Evolutionary conservation across 345 rosid genomes (phyloP), one percentile per base, ranked within the genome.

Genomic region (Melastoma malabathricum): DNA sequence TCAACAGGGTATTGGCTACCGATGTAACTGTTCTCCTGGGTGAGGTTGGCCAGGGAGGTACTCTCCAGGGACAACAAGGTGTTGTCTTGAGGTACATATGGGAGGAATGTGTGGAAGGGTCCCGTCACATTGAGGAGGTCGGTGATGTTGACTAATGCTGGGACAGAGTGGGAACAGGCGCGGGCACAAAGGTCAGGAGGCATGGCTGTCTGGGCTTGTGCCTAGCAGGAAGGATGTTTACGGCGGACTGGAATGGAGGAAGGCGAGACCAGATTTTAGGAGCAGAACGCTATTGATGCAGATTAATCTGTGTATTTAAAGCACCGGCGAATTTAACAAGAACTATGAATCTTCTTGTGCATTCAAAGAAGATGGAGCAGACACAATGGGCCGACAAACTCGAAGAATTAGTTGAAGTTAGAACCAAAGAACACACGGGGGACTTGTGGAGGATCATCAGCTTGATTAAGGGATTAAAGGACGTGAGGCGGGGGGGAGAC

Each of bases 71-170:
- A n/a, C n/a, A n/a, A n/a, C n/a, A n/a, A 83, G 63, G 77, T 77
- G 82, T 90, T 90, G 58, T 89, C 98, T 69, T 79, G 95, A 22
- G 25, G 81, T 63, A 74, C 64, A n/a, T n/a, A n/a, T 90, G 96
- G 73, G 5, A 86, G 92, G 76, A 90, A 84, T 6, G 82, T 84
- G 48, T 72, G 68, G 75, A 71, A 90, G 0, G 96, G 92, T 46
- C 98, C 98, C 0, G 94, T 96, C 16, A 84, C 92, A 0, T 81
- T 64, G 50, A 90, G 81, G n/a, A 90, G 75, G 46, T 65, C 57
- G 0, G 93, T 82, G 63, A 86, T 84, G 68, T 86, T 84, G 44
- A 86, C 96, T 43, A 61, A 64, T 4, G 63, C 65, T 1, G 98
- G 80, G 71, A 68, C 0, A 89, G 96, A 25, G 96, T 89, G 0